phyloP scores from a whole-genome alignment of 2,329 filamentous ascomycete genomes.

The Ophiostoma himal-ulmi region DNA sequence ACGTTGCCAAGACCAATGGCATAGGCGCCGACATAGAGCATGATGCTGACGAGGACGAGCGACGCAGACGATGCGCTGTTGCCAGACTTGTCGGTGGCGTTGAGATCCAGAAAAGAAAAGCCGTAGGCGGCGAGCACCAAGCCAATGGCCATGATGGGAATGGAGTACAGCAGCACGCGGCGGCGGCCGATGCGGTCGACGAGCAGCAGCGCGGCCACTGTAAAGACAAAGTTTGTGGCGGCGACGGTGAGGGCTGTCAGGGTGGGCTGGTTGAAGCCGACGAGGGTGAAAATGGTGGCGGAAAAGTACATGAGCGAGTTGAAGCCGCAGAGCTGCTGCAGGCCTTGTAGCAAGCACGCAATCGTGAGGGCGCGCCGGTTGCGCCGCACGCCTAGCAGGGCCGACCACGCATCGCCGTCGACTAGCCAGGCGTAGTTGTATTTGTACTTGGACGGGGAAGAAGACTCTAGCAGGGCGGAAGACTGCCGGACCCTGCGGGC shows the following conservation, averaged over 20 bases:
- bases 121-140: constrained; percentile 65
- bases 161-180: constrained; percentile 71
- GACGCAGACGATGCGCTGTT: background rate
- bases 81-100: constrained; percentile 17
- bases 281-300: constrained; percentile 70
- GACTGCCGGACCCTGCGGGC: constrained; percentile 41
- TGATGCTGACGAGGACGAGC: constrained; percentile 67
- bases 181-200: constrained; percentile 77
- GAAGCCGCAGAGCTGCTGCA: constrained; percentile 86
- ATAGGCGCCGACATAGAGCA: constrained; percentile 78
- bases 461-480: background rate
- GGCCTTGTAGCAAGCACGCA: constrained; percentile 76
- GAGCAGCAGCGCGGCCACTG: constrained; percentile 64
- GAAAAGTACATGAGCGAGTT: constrained; percentile 93
- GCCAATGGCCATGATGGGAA: constrained; percentile 76
- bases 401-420: constrained; percentile 45
- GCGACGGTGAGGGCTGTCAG: constrained; percentile 73
- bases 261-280: constrained; percentile 73
- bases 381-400: constrained; percentile 52
- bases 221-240: constrained; percentile 76
- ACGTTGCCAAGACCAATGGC: constrained; percentile 86
- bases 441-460: background rate
- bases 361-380: constrained; percentile 74
- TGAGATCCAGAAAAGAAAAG: constrained; percentile 59
- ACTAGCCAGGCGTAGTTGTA: constrained; percentile 27